Evolutionary conservation across 106 monocot species (phyloP).

Genomic region (Ottelia alismoides): DNA sequence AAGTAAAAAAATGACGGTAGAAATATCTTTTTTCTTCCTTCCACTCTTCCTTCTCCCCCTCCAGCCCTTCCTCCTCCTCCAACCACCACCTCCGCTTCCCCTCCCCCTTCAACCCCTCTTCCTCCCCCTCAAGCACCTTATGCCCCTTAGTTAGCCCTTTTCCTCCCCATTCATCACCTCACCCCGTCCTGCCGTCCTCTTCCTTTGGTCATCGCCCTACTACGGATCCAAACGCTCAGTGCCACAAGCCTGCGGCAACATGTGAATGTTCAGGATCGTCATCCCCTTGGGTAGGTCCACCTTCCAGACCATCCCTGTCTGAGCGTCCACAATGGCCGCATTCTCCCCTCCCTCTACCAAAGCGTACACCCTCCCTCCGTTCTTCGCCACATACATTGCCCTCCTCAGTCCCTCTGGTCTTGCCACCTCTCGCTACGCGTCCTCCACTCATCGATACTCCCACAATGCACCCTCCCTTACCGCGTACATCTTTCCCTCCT

Average conservation of each 20-base stretch:
- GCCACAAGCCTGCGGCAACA: conserved; percentile 51
- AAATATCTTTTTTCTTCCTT: too few relatives aligned
- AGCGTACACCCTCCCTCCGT: conserved; percentile 45
- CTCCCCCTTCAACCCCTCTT: too few relatives aligned
- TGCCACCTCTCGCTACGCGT: conserved; percentile 31
- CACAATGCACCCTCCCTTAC: conserved; percentile 21
- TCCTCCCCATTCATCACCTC: too few relatives aligned
- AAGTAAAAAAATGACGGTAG: too few relatives aligned
- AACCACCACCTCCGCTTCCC: too few relatives aligned
- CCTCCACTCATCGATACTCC: conserved; percentile 35
- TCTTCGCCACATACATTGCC: conserved; percentile 26
- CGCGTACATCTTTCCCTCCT: background rate
- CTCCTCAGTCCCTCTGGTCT: conserved; percentile 25
- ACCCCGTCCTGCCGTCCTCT: too few relatives aligned
- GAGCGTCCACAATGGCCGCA: conserved; percentile 34
- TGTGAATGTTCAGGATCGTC: conserved; percentile 30
- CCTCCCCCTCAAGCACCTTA: too few relatives aligned
- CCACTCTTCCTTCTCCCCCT: too few relatives aligned
- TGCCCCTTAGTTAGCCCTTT: too few relatives aligned
- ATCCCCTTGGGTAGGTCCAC: conserved; percentile 39
- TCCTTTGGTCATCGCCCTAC: too few relatives aligned
- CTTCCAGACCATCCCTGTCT: conserved; percentile 22
- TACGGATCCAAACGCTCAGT: too few relatives aligned
- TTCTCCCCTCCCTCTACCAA: conserved; percentile 18
- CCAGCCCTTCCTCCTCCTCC: too few relatives aligned